These are phyloP conservation scores for Pyrrhoderma lamaoense DNA, from an alignment of 1,284 basidiomycete species.

Conservation along the genomic window DNA sequence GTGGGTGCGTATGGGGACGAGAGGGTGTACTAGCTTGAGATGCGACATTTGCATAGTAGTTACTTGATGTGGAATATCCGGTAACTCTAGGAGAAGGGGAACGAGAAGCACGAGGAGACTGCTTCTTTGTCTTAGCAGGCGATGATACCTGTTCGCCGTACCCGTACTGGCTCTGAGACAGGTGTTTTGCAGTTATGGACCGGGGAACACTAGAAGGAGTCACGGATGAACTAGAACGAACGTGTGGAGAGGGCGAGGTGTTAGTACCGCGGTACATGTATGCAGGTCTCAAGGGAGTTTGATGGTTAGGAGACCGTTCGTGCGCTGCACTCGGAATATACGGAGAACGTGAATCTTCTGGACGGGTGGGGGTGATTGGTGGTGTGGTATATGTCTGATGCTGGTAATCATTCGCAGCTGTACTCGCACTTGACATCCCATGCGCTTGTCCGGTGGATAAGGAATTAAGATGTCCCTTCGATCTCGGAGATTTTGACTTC, in stretches of 20 bases:
- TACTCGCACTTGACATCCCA: neutral
- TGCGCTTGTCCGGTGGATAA: neutral
- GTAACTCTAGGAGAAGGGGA: conserved; percentile 11
- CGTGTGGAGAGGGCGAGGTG: conserved; percentile 10
- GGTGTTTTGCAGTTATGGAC: conserved; percentile 1
- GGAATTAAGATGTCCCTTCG: neutral
- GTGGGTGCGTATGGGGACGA: conserved; percentile 1
- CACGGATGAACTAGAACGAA: neutral
- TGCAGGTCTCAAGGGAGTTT: conserved; percentile 8
- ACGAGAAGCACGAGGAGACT: conserved; percentile 9
- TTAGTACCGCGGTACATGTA: conserved; percentile 12
- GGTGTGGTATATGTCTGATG: conserved; percentile 9
- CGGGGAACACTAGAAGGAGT: neutral
- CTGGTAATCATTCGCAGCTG: neutral
- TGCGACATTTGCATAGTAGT: conserved; percentile 1
- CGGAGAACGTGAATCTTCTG: conserved; percentile 2
- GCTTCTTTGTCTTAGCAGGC: conserved; percentile 3
- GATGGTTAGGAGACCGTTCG: conserved; percentile 5
- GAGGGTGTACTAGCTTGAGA: conserved; percentile 1
- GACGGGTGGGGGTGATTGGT: conserved; percentile 15
- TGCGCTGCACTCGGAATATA: neutral
- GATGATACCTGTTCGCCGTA: neutral
- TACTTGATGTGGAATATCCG: conserved; percentile 3
- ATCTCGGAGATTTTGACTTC: neutral
- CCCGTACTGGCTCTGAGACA: conserved; percentile 2